Evolutionary conservation across 345 rosid species (phyloP), one percentile per base, ranked within the genome.

Genomic region (Viola odorata): DNA sequence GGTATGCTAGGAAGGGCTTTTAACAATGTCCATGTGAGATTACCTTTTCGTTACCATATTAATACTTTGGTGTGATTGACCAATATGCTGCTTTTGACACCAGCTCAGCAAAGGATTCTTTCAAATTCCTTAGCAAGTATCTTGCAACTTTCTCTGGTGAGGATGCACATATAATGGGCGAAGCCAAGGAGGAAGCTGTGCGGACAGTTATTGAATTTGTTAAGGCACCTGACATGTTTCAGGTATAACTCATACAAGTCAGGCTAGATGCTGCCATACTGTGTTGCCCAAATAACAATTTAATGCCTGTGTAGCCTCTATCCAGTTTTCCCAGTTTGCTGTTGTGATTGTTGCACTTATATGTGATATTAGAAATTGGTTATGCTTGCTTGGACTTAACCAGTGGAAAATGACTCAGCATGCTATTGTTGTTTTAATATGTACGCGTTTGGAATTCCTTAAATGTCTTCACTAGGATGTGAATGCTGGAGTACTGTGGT

Each of bases 171-270:
- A 66, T 58, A 36, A 68, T 91, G 69, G 77, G 60, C 73, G 96
- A 85, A 80, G 91, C 98, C 53, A 91, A 95, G 82, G 96, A 91
- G 82, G 96, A 82, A 69, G 96, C 96, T 64, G 91, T 77, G 42
- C 85, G 64, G 53, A 71, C 96, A 41, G 67, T 91, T 62, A 74
- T 87, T 8, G 96, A 85, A 57, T 95, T 91, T 82, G 85, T 95
- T 60, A 88, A 84, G 77, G 91, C 94, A 45, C 88, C 99, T n/a
- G 86, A 75, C 66, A 78, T 84, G 62, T 84, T 86, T 71, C 96
- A 85, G 99, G 98, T 91, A 85, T 58, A 7, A 38, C 37, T 64
- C 32, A 23, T 23, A 23, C 32, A 23, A 23, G 32, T 23, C 32
- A 23, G 32, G 32, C 32, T 23, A 23, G 32, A 23, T 23, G 32